Conservation (phyloP, 2,329 filamentous ascomycete species). For the Alternaria sp. region DNA sequence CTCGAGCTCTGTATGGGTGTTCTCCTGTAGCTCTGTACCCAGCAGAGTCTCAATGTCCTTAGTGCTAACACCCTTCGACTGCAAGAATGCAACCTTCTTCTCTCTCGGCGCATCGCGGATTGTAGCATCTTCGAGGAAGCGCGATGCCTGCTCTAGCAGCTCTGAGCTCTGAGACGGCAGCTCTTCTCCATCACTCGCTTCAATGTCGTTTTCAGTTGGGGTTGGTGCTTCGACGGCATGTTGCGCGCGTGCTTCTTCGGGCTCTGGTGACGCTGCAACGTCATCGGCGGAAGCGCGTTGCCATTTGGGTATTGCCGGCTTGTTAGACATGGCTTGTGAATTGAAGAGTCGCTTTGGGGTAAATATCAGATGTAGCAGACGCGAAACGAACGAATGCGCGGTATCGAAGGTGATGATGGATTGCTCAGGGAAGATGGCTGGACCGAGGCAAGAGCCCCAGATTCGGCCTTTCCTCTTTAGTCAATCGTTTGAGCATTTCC, state of each 20-base stretch:
- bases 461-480: conserved; percentile 16
- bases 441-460: conserved; percentile 31
- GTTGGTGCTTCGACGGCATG: conserved; percentile 29
- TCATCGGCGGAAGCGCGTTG: conserved; percentile 37
- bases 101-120: conserved; percentile 74
- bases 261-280: conserved; percentile 16
- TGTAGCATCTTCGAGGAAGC: conserved; percentile 77
- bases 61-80: conserved; percentile 74
- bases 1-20: conserved; percentile 26
- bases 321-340: conserved; percentile 27
- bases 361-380: conserved; percentile 1
- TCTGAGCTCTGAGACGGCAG: conserved; percentile 15
- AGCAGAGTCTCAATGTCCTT: conserved; percentile 75
- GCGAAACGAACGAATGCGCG: conserved; percentile 12
- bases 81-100: conserved; percentile 78
- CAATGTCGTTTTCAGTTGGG: conserved; percentile 20
- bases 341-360: background rate
- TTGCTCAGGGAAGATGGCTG: conserved; percentile 31
- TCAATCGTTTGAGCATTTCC: conserved; percentile 1
- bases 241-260: conserved; percentile 28
- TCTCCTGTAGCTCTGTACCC: conserved; percentile 31
- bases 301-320: conserved; percentile 48
- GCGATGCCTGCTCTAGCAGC: conserved; percentile 71
- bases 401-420: conserved; percentile 18
- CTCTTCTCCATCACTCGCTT: conserved; percentile 12